Base-by-base conservation (phyloP, 2,329 filamentous ascomycete species). In the Clonostachys solani region DNA sequence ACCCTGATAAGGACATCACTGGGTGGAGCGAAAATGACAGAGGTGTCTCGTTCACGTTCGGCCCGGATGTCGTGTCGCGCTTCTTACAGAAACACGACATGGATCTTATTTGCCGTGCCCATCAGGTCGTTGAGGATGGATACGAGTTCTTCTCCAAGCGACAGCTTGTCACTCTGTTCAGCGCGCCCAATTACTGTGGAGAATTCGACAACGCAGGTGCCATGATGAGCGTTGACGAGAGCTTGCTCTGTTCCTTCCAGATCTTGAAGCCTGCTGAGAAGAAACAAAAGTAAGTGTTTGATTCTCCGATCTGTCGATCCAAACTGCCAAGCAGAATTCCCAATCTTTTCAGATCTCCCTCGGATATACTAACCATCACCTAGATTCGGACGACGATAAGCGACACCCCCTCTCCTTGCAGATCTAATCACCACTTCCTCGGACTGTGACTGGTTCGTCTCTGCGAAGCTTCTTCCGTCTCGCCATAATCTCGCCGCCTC, bases 221-320 rank as follows among this genome's bases (percentile, higher is more conserved):
- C 55, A 97, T 99, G 92, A 97, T 99, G 94, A 96, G 92, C 65
- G 94, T 99, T 37, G 94, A 97, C 67, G 94, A 97, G 79, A 96
- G 92, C 69, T 75, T 99, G 71, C 80, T 99, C 63, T 99, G 94
- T 80, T 96, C 92, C 53, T 99, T 99, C 86, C 94, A 97, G 90
- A 97, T 99, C 67, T 81, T 99, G 77, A 99, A 97, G 80, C 94
- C 94, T 65, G 94, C 94, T 72, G 94, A 99, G 83, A 99, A 99
- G 86, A 99, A 99, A 86, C 92, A 96, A 89, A 97, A 97, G 92
- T 97, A 95, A 80, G 92, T 95, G 67, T 81, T 84, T 75, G 78
- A 78, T 75, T 78, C 8, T 6, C 23, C 23, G 8, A 9, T 9
- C 9, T 10, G 23, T 29, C 23, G 23, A 29, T 29, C 23, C 23